A percentile compares a stretch with the other conserved stretches of the same genome.
These are phyloP conservation scores for Trametes hirsuta DNA, from an alignment of 1,284 basidiomycete species.

Conservation along the genomic window DNA sequence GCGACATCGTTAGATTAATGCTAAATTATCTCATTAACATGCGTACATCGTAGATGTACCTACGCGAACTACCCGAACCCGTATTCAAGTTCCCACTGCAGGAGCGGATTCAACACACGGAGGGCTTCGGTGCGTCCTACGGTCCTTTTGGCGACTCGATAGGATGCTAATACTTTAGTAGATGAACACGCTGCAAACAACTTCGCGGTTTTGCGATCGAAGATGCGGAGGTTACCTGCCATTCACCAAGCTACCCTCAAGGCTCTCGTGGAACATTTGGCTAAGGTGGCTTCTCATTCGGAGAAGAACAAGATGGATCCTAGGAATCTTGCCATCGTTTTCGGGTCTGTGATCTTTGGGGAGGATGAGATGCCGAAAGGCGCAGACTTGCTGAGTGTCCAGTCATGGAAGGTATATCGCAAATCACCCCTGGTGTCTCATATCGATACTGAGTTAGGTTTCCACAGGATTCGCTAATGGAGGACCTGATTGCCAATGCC, in stretches of 20 bases:
- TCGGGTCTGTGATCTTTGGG: slow-evolving; percentile 85
- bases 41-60: slow-evolving; percentile 60
- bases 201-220: slow-evolving; percentile 75
- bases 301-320: slow-evolving; percentile 94
- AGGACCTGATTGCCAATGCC: slow-evolving; percentile 80
- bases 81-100: slow-evolving; percentile 86
- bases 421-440: neutral
- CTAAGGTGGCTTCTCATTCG: slow-evolving; percentile 69
- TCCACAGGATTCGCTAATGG: slow-evolving; percentile 81
- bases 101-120: slow-evolving; percentile 85
- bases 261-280: slow-evolving; percentile 87
- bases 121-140: slow-evolving; percentile 61
- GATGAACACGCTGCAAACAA: slow-evolving; percentile 74
- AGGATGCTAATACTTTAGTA: slow-evolving; percentile 31
- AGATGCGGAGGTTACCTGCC: slow-evolving; percentile 81
- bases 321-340: slow-evolving; percentile 87
- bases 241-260: slow-evolving; percentile 92
- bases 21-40: neutral
- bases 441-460: neutral
- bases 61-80: slow-evolving; percentile 92
- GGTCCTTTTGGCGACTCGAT: too few relatives aligned
- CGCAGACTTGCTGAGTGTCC: slow-evolving; percentile 72
- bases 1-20: neutral
- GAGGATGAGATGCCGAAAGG: slow-evolving; percentile 84
- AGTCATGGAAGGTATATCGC: slow-evolving; percentile 65